A percentile compares a stretch with the other conserved stretches of the same genome.
phyloP scores from a whole-genome alignment of 331 rosid genomes.

The Prunus yedoensis region DNA sequence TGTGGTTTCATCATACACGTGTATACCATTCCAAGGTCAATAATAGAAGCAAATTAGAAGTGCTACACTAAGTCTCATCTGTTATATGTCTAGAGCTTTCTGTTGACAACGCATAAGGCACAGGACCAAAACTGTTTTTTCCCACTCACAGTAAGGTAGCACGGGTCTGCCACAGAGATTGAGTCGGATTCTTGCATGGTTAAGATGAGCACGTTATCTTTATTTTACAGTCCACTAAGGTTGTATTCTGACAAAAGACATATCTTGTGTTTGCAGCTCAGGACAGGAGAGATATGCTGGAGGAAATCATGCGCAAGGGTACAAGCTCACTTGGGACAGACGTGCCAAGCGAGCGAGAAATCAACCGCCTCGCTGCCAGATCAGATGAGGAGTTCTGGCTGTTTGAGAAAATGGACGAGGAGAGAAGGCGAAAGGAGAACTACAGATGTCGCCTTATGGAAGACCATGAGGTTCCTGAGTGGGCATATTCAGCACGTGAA shows the following conservation, averaged over 20 bases:
- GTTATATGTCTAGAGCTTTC: background rate
- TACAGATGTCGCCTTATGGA: constrained; percentile 93
- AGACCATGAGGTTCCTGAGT: constrained; percentile 97
- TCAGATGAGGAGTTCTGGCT: constrained; percentile 94
- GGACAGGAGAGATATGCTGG: constrained; percentile 95
- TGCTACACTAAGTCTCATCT: background rate
- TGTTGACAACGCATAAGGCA: background rate
- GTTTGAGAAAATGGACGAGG: constrained; percentile 97
- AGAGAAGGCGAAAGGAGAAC: constrained; percentile 91
- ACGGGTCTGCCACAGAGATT: background rate
- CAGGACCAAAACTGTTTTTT: background rate
- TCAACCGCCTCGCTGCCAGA: constrained; percentile 97
- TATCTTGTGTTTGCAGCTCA: constrained; percentile 71
- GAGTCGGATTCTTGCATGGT: background rate
- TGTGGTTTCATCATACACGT: background rate
- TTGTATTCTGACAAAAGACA: background rate
- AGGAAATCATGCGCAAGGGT: constrained; percentile 98
- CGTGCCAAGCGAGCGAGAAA: constrained; percentile 98
- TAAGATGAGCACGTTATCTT: background rate
- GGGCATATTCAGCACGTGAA: constrained; percentile 81
- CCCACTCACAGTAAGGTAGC: background rate
- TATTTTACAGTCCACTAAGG: background rate
- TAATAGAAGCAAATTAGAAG: background rate
- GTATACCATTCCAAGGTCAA: background rate
- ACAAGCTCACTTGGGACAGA: constrained; percentile 93